These are phyloP conservation scores for Dactylellina parvicollis DNA, from an alignment of 2,329 filamentous ascomycete genomes.

Conservation along the genomic window DNA sequence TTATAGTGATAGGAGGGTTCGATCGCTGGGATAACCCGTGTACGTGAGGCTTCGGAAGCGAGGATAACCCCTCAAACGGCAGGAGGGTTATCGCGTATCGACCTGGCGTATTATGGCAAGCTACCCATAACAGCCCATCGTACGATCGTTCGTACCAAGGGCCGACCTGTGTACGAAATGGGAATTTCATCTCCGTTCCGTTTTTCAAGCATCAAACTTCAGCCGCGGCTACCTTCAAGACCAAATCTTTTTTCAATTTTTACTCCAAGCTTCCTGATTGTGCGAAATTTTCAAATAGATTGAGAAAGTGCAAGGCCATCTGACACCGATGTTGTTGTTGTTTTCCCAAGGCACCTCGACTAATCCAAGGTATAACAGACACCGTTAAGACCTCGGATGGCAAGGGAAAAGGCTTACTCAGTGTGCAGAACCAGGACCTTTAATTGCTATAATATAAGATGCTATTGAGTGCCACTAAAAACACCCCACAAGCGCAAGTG, in stretches of 20 bases:
- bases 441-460: slow-evolving; percentile 54
- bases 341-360: slow-evolving; percentile 2
- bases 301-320: slow-evolving; percentile 31
- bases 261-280: background rate
- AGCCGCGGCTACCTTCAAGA: slow-evolving; percentile 10
- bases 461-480: slow-evolving; percentile 44
- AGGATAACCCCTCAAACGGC: slow-evolving; percentile 44
- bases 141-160: slow-evolving; percentile 26
- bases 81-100: slow-evolving; percentile 43
- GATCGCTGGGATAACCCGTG: slow-evolving; percentile 44
- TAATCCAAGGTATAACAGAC: slow-evolving; percentile 32
- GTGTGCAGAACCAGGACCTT: slow-evolving; percentile 23
- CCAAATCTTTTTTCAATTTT: background rate
- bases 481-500: slow-evolving; percentile 27
- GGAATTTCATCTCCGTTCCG: slow-evolving; percentile 47
- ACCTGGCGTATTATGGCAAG: slow-evolving; percentile 33
- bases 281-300: slow-evolving; percentile 28
- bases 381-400: slow-evolving; percentile 27
- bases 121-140: slow-evolving; percentile 21
- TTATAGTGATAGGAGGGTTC: slow-evolving; percentile 13
- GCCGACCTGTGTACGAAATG: slow-evolving; percentile 33
- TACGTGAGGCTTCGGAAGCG: slow-evolving; percentile 31
- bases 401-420: slow-evolving; percentile 43
- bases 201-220: slow-evolving; percentile 22
- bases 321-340: slow-evolving; percentile 36